Evolutionary conservation across 176 grass and related monocot species (phyloP).

Genomic region (Aechmea fasciata): DNA sequence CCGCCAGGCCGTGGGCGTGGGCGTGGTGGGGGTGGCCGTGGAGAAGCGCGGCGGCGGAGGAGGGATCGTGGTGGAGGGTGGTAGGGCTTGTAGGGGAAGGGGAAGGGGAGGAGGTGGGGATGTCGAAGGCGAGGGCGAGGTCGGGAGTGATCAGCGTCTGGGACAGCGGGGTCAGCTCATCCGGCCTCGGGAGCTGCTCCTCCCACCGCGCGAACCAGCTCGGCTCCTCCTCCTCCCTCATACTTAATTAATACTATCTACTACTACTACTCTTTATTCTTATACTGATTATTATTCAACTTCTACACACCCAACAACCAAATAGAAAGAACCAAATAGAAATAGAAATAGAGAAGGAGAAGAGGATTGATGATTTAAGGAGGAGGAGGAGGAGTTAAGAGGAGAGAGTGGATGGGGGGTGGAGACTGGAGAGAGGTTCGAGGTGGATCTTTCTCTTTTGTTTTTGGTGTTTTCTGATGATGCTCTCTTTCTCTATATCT

Average conservation of each 20-base stretch:
- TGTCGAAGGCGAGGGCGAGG: conserved; percentile 89
- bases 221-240: conserved; percentile 84
- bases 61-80: not conserved
- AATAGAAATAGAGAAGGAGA: conserved; percentile 1
- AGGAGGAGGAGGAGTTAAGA: not conserved
- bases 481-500: conserved; percentile 22
- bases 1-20: not conserved
- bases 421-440: conserved; percentile 43
- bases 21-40: not conserved
- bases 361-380: not conserved
- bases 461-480: conserved; percentile 36
- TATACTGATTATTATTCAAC: not conserved
- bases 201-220: conserved; percentile 85
- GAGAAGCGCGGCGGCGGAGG: not conserved
- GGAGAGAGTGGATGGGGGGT: not conserved
- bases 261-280: too few relatives aligned
- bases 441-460: conserved; percentile 79
- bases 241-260: too few relatives aligned
- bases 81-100: conserved; percentile 3
- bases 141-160: conserved; percentile 78
- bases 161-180: conserved; percentile 78
- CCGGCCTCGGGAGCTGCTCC: conserved; percentile 68
- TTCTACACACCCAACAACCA: too few relatives aligned
- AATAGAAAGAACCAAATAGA: too few relatives aligned
- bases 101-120: conserved; percentile 31